Evolutionary conservation across 2,329 filamentous ascomycete genomes (phyloP).

Genomic region (Diaporthe caulivora): DNA sequence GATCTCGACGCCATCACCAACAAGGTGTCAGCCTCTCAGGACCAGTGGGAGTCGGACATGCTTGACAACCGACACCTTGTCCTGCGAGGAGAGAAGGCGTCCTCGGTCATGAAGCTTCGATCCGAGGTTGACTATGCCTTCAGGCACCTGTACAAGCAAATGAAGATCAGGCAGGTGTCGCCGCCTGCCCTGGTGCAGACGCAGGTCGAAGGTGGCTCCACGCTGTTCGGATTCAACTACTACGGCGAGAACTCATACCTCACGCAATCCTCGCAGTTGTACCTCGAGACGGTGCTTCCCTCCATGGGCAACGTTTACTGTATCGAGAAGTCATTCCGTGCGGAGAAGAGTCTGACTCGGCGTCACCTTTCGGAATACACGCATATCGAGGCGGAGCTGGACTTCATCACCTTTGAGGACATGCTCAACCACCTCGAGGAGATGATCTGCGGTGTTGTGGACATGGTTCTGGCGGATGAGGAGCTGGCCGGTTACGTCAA

Average conservation of each 20-base stretch:
- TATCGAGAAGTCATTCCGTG: constrained; percentile 98
- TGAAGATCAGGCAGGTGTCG: constrained; percentile 83
- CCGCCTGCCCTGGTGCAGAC: constrained; percentile 95
- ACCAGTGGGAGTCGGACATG: constrained; percentile 59
- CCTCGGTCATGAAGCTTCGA: constrained; percentile 89
- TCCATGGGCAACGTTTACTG: constrained; percentile 96
- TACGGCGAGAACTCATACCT: constrained; percentile 85
- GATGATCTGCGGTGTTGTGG: constrained; percentile 87
- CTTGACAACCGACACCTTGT: constrained; percentile 83
- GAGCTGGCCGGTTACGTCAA: constrained; percentile 80
- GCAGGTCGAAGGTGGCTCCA: constrained; percentile 92
- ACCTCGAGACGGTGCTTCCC: constrained; percentile 94
- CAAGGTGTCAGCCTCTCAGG: constrained; percentile 72
- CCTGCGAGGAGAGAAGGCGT: constrained; percentile 85
- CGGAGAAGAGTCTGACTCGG: constrained; percentile 94
- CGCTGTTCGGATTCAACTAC: constrained; percentile 81
- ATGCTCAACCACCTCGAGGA: constrained; percentile 89
- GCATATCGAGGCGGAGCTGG: constrained; percentile 94
- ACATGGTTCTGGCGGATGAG: constrained; percentile 80
- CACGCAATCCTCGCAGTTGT: constrained; percentile 96
- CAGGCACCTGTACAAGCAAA: constrained; percentile 80
- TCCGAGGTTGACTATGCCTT: constrained; percentile 86
- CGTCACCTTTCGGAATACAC: constrained; percentile 97
- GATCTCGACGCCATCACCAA: constrained; percentile 95
- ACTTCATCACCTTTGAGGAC: constrained; percentile 94